A percentile compares a stretch with the other conserved stretches of the same genome.
These are phyloP conservation scores for Setaria italica DNA, from an alignment of 202 grass and related monocot genomes.

Conservation along the genomic window DNA sequence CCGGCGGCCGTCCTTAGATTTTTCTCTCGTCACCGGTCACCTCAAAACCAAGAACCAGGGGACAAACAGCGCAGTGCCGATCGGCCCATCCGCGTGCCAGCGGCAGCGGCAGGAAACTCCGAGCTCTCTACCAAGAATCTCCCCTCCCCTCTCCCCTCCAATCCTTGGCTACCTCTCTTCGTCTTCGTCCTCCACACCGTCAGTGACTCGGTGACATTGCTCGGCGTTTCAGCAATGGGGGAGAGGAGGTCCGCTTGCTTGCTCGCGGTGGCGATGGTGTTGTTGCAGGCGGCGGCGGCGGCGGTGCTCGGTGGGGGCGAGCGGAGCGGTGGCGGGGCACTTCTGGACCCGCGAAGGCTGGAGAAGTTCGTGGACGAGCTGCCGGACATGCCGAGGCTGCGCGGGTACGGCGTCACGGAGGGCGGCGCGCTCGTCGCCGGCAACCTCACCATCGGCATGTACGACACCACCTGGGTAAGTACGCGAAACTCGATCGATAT, in stretches of 20 bases:
- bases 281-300: constrained; percentile 36
- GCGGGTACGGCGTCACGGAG: constrained; percentile 51
- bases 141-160: not conserved
- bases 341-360: constrained; percentile 54
- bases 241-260: constrained; percentile 17
- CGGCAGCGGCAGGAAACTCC: not conserved
- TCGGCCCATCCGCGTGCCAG: not conserved
- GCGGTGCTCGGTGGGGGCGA: constrained; percentile 21
- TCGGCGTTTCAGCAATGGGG: constrained; percentile 46
- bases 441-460: constrained; percentile 90
- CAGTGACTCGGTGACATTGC: not conserved
- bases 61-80: not conserved
- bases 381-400: constrained; percentile 73
- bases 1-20: not conserved
- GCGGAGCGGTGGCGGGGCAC: not conserved
- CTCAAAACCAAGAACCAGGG: constrained; percentile 4
- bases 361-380: constrained; percentile 96
- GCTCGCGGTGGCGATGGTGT: constrained; percentile 27
- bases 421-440: constrained; percentile 59
- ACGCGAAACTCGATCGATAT: not conserved
- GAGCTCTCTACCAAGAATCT: not conserved
- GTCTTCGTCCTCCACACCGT: not conserved
- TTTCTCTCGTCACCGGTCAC: not conserved
- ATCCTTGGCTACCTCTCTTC: not conserved
- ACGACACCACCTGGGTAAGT: constrained; percentile 91